phyloP scores from a whole-genome alignment of 257 asterid species.

The Handroanthus guayacan region DNA sequence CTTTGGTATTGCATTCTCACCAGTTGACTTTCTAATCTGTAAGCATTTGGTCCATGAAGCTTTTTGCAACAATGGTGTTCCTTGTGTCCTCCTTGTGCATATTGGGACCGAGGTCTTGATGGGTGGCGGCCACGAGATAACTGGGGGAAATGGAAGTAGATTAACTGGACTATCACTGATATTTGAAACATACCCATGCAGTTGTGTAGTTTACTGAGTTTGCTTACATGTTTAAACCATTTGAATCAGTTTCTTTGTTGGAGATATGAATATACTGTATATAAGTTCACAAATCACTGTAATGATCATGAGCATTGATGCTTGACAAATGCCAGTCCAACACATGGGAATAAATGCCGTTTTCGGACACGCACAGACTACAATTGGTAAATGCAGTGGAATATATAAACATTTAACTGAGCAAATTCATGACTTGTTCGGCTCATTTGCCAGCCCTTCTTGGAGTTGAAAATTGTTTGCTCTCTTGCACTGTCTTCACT shows the following conservation, averaged over 20 bases:
- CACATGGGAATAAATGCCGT: not conserved
- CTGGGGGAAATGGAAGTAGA: not conserved
- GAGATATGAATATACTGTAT: not conserved
- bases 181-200: not conserved
- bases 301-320: slow-evolving; percentile 13
- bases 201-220: not conserved
- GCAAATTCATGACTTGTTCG: slow-evolving; percentile 12
- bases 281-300: slow-evolving; percentile 8
- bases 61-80: not conserved
- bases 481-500: not conserved
- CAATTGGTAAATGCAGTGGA: not conserved
- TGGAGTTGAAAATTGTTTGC: not conserved
- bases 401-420: not conserved
- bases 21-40: not conserved
- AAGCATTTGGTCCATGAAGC: not conserved
- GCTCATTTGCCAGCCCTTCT: slow-evolving; percentile 2
- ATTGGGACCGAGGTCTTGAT: slow-evolving; percentile 14
- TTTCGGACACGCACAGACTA: not conserved
- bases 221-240: not conserved
- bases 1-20: not conserved
- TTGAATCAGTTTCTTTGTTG: not conserved
- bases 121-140: not conserved
- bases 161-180: not conserved
- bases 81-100: slow-evolving; percentile 1
- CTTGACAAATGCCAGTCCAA: slow-evolving; percentile 1